Base-by-base conservation (phyloP, 1,139 yeast species). In the Yamadazyma kanchanaburiensis region DNA sequence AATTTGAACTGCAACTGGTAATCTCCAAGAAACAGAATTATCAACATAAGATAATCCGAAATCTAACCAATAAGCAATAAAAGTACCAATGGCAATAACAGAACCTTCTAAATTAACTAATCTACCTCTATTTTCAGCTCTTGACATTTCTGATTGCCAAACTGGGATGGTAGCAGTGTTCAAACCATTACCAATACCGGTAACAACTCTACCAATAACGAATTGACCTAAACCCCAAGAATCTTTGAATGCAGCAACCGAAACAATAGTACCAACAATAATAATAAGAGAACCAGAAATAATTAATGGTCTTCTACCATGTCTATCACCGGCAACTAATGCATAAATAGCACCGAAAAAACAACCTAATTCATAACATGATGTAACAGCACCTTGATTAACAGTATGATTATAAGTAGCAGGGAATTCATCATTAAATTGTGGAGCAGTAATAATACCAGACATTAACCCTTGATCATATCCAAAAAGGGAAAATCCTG, bases 381-480 rank as follows among this genome's bases (percentile, higher is more conserved):
- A 66, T 6, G 83, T 79, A 24, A 79, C 80, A 7, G 81, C 80
- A 51, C 87, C 87, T 53, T 80, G 80, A 27, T 72, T 61, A 30
- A 70, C 70, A 8, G 70, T 61, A 28, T 45, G 38, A 14, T 50
- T 53, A 25, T 51, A 45, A 15, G 78, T 71, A 5, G 74, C 69
- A 6, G 83, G 82, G 49, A 80, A 80, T 37, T 71, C 79, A 4
- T 55, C 37, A 44, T 69, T 67, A 46, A 81, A 81, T 43, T 75
- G 70, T 0, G 55, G 58, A 35, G 82, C 82, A 19, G 84, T 75
- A 42, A 80, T 77, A 35, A 78, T 58, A 52, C 85, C 83, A 14
- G 83, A 74, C 84, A 80, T 77, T 35, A 82, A 70, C 51, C 91
- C 89, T 55, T 82, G 89, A 54, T 82, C 88, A 47, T 80, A 80